Evolutionary conservation across 495 filamentous ascomycete genomes (phyloP).

Genomic region (Aspergillus mulundensis): DNA sequence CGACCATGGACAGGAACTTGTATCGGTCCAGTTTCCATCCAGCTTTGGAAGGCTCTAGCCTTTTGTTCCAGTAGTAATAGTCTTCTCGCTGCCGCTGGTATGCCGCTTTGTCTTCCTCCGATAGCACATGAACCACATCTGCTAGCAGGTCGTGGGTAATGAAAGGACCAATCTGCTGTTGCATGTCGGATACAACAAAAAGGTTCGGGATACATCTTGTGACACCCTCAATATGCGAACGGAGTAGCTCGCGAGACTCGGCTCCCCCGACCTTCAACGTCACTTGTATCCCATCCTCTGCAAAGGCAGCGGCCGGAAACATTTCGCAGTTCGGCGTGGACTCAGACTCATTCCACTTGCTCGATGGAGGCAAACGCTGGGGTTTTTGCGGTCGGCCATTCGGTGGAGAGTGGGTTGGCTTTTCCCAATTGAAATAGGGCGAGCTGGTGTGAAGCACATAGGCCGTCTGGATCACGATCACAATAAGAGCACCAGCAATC

Average conservation of each 20-base stretch:
- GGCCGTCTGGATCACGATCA: background rate
- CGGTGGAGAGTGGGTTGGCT: background rate
- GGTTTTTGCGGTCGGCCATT: background rate
- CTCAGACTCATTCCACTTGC: background rate
- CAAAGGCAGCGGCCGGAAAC: background rate
- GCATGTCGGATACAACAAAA: constrained; percentile 42
- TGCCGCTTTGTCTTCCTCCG: constrained; percentile 32
- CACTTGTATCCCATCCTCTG: constrained; percentile 27
- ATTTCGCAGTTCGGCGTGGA: background rate
- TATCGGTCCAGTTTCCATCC: constrained; percentile 61
- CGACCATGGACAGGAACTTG: constrained; percentile 61
- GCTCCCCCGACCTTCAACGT: constrained; percentile 37
- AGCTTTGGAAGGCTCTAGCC: constrained; percentile 7
- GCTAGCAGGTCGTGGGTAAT: constrained; percentile 38
- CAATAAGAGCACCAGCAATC: background rate
- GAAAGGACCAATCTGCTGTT: constrained; percentile 31
- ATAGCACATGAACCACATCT: constrained; percentile 17
- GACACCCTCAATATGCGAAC: constrained; percentile 32
- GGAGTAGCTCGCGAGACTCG: constrained; percentile 26
- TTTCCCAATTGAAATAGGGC: constrained; percentile 1
- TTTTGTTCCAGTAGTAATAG: constrained; percentile 9
- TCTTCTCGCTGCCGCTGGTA: constrained; percentile 25
- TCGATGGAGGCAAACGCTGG: background rate
- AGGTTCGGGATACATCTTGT: constrained; percentile 40
- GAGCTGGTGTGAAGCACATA: background rate